Conservation (phyloP, 345 rosid species). For the Psidium guajava region DNA sequence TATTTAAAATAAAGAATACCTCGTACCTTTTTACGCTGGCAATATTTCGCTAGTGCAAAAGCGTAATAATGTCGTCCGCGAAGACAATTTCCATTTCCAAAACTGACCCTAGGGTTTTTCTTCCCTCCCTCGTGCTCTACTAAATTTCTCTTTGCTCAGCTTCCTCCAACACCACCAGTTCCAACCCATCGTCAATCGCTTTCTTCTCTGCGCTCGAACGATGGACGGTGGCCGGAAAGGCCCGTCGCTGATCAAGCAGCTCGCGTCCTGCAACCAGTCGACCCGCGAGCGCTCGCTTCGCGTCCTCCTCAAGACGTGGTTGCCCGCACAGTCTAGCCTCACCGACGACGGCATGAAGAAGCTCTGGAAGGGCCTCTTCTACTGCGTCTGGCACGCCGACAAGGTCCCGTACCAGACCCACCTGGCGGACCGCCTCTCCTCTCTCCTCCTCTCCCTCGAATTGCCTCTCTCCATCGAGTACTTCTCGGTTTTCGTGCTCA, state of each 20-base stretch:
- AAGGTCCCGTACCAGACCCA: constrained; percentile 55
- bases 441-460: constrained; percentile 38
- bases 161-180: neutral
- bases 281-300: constrained; percentile 55
- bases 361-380: constrained; percentile 95
- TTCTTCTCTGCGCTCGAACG: neutral
- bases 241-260: constrained; percentile 42
- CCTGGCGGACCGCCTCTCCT: constrained; percentile 52
- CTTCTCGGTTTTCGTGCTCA: constrained; percentile 64
- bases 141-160: neutral
- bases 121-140: neutral
- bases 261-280: constrained; percentile 55
- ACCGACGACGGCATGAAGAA: constrained; percentile 72
- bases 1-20: neutral
- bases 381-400: constrained; percentile 97
- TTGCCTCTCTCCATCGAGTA: constrained; percentile 41
- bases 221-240: neutral
- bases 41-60: no score
- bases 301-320: constrained; percentile 51
- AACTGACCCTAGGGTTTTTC: neutral
- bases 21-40: neutral
- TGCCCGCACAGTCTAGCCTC: constrained; percentile 49
- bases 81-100: neutral
- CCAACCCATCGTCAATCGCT: neutral
- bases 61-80: no score